Evolutionary conservation across 257 asterid species (phyloP).

Genomic region (Salvia hispanica): DNA sequence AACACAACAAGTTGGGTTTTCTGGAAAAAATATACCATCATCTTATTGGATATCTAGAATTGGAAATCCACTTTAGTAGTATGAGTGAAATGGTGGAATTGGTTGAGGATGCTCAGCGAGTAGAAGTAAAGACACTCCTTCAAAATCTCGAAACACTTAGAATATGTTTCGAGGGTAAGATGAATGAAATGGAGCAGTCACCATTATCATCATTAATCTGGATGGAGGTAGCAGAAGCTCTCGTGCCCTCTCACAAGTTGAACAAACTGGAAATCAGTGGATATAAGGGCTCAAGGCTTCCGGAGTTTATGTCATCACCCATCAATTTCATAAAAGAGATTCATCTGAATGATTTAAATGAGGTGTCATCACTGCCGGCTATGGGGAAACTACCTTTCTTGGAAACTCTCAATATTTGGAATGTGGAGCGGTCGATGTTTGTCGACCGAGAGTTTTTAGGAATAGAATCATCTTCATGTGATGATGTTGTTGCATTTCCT

Average conservation of each 20-base stretch:
- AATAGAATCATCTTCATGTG: background rate
- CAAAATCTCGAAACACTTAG: background rate
- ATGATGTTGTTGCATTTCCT: slow-evolving; percentile 23
- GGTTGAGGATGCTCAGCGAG: slow-evolving; percentile 25
- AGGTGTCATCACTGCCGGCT: background rate
- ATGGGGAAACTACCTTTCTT: slow-evolving; percentile 18
- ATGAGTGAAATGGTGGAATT: background rate
- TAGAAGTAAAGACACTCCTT: slow-evolving; percentile 25
- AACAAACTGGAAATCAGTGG: background rate
- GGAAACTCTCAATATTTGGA: background rate
- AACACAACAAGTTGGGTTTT: slow-evolving; percentile 8
- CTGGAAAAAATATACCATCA: slow-evolving; percentile 26
- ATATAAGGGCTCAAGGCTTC: background rate
- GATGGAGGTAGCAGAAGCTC: slow-evolving; percentile 20
- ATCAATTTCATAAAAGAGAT: background rate
- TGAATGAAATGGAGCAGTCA: background rate
- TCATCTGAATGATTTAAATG: background rate
- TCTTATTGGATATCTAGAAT: background rate
- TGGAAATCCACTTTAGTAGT: background rate
- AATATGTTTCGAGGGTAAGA: no score
- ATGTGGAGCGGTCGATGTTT: background rate
- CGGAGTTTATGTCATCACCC: background rate
- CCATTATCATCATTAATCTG: background rate
- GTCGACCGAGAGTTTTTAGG: slow-evolving; percentile 28
- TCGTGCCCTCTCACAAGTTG: slow-evolving; percentile 24